Evolutionary conservation across 2,329 filamentous ascomycete genomes (phyloP), one percentile per base, ranked within the genome.

Genomic region (Penicillium corylophilum): DNA sequence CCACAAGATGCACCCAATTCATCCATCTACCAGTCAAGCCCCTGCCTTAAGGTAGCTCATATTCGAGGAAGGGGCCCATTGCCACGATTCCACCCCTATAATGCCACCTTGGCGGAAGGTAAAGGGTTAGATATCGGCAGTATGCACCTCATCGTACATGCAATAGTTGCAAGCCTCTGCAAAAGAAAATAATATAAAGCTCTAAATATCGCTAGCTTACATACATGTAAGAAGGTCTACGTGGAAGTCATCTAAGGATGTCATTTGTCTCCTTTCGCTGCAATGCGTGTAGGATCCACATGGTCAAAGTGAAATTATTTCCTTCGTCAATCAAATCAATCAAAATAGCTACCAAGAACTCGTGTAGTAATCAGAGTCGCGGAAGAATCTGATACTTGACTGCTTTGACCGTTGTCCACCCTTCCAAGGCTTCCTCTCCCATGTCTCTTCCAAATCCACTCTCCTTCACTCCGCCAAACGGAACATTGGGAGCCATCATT

Each of bases 1-100:
- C 58, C 68, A 74, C 40, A 78, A 77, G 55, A 69, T 74, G 64
- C 71, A 73, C 31, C 64, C 71, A 0, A 69, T 74, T 39, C 46
- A 53, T 5, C 55, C 60, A 8, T 49, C 50, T 23, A 39, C 50
- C 2, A 33, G 15, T n/a, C 29, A 33, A n/a, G 2, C 5, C 4
- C 12, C 15, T 6, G 9, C 26, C 7, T 28, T 6, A 28, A 28
- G n/a, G n/a, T n/a, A n/a, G n/a, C 6, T n/a, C 4, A 6, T 3
- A 33, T 12, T 35, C 5, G 15, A 35, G 31, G 4, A 8, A 6
- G 31, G 3, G 2, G n/a, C 5, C 7, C 2, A 18, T 35, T 16
- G 12, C 28, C 28, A 15, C 28, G 12, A 18, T 38, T 38, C n/a
- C 9, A 18, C 2, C 18, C n/a, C n/a, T n/a, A n/a, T n/a, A n/a